Evolutionary conservation across 495 filamentous ascomycete species (phyloP).

Genomic region (Cudoniella acicularis): DNA sequence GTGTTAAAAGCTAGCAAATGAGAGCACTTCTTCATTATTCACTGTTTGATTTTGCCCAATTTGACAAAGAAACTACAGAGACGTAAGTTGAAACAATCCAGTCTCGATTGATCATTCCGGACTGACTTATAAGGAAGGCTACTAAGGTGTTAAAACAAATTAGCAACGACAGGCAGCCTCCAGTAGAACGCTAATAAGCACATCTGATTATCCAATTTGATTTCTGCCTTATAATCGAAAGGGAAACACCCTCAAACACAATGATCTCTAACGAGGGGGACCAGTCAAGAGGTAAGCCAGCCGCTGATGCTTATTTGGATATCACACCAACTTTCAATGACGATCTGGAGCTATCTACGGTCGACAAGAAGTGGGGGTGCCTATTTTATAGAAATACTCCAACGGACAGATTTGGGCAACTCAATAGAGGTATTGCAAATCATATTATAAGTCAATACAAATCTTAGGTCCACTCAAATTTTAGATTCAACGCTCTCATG

Average conservation of each 20-base stretch:
- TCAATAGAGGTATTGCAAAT: slow-evolving; percentile 68
- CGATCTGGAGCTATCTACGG: slow-evolving; percentile 8
- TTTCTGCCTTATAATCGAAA: no score
- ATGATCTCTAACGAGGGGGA: not conserved
- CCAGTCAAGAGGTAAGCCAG: not conserved
- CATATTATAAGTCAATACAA: slow-evolving; percentile 59
- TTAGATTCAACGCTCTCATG: no score
- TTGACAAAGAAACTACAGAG: not conserved
- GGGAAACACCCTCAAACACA: not conserved
- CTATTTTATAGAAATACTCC: slow-evolving; percentile 66
- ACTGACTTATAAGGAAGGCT: not conserved
- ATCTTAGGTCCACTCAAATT: no score
- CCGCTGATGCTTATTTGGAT: not conserved
- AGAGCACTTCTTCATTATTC: no score
- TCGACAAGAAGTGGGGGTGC: slow-evolving; percentile 62
- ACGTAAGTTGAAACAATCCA: not conserved
- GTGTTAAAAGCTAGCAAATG: not conserved
- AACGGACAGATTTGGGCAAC: slow-evolving; percentile 61
- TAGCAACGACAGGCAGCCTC: not conserved
- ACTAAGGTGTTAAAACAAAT: not conserved
- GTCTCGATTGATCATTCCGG: not conserved
- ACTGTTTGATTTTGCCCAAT: not conserved
- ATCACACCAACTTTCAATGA: not conserved
- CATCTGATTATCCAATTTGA: not conserved
- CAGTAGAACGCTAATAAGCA: not conserved